Evolutionary conservation across 1,284 basidiomycete genomes (phyloP), one percentile per base, ranked within the genome.

Genomic region (Heterobasidion occidentale): DNA sequence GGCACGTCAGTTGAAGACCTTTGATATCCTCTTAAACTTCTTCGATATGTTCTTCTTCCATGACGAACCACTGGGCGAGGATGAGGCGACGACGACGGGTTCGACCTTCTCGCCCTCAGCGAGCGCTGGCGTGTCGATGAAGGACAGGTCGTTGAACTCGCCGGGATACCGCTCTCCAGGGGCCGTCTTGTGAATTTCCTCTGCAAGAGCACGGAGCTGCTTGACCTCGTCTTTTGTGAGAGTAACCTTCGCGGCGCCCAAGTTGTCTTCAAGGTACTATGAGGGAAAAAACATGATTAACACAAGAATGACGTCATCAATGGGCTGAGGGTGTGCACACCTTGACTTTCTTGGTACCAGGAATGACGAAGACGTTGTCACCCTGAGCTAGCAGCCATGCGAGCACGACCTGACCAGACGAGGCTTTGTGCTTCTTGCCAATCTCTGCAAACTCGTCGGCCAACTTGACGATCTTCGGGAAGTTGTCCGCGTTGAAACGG

Each of bases 341-440:
- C 44, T 58, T 50, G 33, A 66, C 46, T 9, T 62, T 63, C 2
- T 60, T 63, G 7, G 69, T 67, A 0, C 74, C 74, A 3, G 74
- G 76, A 50, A 78, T 74, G 0, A 75, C 69, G 44, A 75, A 64
- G 58, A 74, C 63, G 60, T 71, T 70, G 35, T 65, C 65, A 51
- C 69, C 70, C 65, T 71, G 73, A 14, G 68, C 68, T 36, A 71
- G 64, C 20, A 77, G 58, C 84, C 85, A 88, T 0, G 86, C 82
- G 12, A 88, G 71, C 0, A 75, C 68, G 17, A 84, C 70, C 65
- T 87, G 84, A 1, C 78, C 76, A 0, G 81, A 57, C 0, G 83
- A 80, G 2, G 75, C 76, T 17, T 70, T 66, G 61, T 83, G 73
- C 55, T 68, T 73, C 46, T 67, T 60, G 1, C 77, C 81, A 34